Conservation (phyloP, 768 basidiomycete genomes). For the Lentinus tigrinus region DNA sequence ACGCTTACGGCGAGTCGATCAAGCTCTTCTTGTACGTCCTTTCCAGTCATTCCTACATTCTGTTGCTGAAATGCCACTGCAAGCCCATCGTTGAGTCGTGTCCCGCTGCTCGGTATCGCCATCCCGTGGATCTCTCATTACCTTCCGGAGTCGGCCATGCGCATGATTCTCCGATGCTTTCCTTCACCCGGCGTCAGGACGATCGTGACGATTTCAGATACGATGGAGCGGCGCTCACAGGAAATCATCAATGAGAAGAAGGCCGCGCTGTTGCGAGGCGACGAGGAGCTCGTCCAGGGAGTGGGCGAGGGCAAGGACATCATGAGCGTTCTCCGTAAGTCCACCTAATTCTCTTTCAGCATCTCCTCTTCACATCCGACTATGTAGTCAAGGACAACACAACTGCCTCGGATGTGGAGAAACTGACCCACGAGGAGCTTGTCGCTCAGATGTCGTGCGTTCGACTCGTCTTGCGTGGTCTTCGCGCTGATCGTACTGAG, state of each 20-base stretch:
- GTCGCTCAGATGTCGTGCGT: conserved; percentile 18
- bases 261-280: conserved; percentile 33
- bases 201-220: conserved; percentile 34
- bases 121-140: not conserved
- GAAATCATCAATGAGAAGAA: conserved; percentile 40
- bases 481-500: too few relatives aligned
- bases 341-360: too few relatives aligned
- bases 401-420: conserved; percentile 6
- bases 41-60: not conserved
- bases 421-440: conserved; percentile 11
- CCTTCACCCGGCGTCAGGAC: conserved; percentile 20
- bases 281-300: conserved; percentile 31
- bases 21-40: conserved; percentile 28
- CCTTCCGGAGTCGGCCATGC: not conserved
- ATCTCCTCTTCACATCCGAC: not conserved
- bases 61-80: not conserved
- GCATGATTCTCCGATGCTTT: not conserved
- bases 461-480: not conserved
- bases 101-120: not conserved
- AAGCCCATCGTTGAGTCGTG: not conserved
- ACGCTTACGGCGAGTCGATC: conserved; percentile 2
- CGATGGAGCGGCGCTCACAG: conserved; percentile 36
- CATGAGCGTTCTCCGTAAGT: conserved; percentile 45
- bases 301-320: conserved; percentile 44
- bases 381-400: conserved; percentile 22